phyloP scores from a whole-genome alignment of 2,329 filamentous ascomycete genomes.

The Neopestalotiopsis sp. region DNA sequence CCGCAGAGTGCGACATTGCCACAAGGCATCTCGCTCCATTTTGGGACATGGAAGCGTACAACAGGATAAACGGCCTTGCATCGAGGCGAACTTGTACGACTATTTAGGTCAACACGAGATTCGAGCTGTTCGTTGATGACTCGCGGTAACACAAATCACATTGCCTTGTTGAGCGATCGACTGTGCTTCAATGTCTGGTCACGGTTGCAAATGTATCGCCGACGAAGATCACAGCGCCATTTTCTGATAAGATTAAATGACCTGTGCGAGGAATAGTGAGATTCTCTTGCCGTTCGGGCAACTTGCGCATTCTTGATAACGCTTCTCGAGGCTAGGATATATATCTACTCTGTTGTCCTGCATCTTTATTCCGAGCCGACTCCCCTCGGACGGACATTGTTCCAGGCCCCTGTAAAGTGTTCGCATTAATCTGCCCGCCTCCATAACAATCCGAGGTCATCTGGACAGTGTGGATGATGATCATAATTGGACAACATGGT shows the following conservation, averaged over 20 bases:
- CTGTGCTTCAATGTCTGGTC: too few species aligned
- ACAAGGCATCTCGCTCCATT: background rate
- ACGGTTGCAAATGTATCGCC: too few species aligned
- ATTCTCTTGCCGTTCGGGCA: too few species aligned
- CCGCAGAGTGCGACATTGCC: background rate
- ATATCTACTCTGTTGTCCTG: background rate
- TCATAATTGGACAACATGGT: too few species aligned
- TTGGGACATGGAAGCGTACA: background rate
- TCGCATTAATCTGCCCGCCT: background rate
- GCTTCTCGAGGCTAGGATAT: background rate
- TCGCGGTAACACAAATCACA: background rate
- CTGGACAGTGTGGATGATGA: too few species aligned
- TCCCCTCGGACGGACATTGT: background rate
- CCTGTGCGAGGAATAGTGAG: too few species aligned
- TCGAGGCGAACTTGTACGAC: background rate
- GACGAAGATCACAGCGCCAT: too few species aligned
- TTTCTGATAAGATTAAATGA: too few species aligned
- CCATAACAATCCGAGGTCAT: background rate
- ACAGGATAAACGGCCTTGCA: background rate
- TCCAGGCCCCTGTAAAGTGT: background rate
- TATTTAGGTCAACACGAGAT: background rate
- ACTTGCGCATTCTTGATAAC: too few species aligned
- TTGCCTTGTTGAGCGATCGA: background rate
- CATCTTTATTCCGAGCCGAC: background rate
- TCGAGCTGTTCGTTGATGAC: background rate